phyloP scores from a whole-genome alignment of 1,284 basidiomycete species.

The Ceratobasidium sp. region DNA sequence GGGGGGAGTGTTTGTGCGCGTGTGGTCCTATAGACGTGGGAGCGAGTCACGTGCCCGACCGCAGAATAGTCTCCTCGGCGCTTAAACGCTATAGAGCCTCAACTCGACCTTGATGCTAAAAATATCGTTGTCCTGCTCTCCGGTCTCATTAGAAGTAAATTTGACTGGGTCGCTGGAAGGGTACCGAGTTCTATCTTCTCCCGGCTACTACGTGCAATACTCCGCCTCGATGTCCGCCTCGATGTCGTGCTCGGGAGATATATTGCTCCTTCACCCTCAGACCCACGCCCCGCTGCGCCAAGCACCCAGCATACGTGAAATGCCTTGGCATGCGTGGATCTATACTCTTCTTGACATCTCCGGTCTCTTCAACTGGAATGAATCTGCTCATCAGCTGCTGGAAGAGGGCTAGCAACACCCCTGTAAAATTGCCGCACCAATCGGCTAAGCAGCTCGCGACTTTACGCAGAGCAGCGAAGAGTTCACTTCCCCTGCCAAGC shows the following conservation, averaged over 20 bases:
- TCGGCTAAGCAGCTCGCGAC: conserved; percentile 1
- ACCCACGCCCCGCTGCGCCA: not conserved
- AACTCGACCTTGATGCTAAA: not conserved
- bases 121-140: not conserved
- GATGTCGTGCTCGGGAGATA: not conserved
- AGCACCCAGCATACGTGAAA: not conserved
- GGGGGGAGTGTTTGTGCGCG: too few relatives aligned
- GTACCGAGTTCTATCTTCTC: too few relatives aligned
- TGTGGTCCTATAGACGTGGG: not conserved
- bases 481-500: conserved; percentile 28
- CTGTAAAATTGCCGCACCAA: conserved; percentile 6
- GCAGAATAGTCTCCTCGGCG: conserved; percentile 22
- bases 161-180: too few relatives aligned
- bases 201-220: too few relatives aligned
- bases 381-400: conserved; percentile 1
- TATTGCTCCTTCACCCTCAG: not conserved
- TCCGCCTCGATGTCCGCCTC: too few relatives aligned
- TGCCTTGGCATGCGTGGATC: not conserved
- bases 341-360: not conserved
- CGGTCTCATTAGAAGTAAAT: not conserved
- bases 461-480: not conserved
- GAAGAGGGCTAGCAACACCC: not conserved
- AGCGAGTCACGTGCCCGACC: conserved; percentile 8
- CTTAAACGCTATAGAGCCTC: conserved; percentile 43
- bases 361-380: not conserved